A percentile compares a stretch with the other conserved stretches of the same genome.
Evolutionary conservation across 176 grass and related monocot species (phyloP).

Genomic region (Aegilops sharonensis): DNA sequence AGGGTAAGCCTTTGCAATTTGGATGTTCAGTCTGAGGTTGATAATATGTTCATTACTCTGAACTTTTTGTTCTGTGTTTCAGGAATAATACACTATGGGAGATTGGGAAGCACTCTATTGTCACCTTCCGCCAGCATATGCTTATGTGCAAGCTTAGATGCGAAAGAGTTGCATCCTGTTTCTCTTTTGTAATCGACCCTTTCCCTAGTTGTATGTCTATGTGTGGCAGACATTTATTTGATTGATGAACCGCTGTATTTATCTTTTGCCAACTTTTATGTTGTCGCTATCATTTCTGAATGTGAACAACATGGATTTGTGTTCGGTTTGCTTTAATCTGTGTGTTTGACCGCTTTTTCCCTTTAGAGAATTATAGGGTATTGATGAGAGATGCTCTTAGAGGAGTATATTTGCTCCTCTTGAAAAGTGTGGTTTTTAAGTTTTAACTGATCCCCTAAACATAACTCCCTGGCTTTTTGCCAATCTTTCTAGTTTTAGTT

Average conservation of each 20-base stretch:
- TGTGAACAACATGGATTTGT: no score
- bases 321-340: no score
- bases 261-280: no score
- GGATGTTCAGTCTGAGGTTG: background rate
- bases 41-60: background rate
- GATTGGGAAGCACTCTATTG: conserved; percentile 30
- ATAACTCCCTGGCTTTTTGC: no score
- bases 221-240: conserved; percentile 11
- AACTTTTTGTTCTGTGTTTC: background rate
- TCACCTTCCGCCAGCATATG: conserved; percentile 31
- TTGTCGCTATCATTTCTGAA: no score
- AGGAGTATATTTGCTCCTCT: no score
- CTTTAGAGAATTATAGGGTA: no score
- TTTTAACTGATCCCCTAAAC: no score
- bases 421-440: no score
- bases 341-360: no score
- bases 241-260: background rate
- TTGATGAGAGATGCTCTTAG: no score
- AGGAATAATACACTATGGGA: conserved; percentile 37
- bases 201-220: background rate
- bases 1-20: background rate
- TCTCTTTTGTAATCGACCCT: conserved; percentile 10
- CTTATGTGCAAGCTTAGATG: conserved; percentile 33
- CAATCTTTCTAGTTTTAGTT: no score
- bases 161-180: conserved; percentile 21